These are phyloP conservation scores for Centaurea solstitialis DNA, from an alignment of 129 eudicot genomes.

Conservation along the genomic window DNA sequence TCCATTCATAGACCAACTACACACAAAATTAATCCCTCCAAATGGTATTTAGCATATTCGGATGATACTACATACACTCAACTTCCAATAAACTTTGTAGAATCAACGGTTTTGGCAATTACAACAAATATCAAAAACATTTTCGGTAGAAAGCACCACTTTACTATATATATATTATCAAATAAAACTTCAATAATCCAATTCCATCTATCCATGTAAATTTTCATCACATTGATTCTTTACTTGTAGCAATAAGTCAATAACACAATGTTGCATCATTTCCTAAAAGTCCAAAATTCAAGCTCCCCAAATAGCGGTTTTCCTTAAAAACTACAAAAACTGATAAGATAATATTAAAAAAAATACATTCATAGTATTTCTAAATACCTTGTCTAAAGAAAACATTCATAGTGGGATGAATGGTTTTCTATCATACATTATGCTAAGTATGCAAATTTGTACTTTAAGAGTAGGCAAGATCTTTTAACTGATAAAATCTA, in stretches of 20 bases:
- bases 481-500: no score
- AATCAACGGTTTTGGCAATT: slow-evolving; percentile 13
- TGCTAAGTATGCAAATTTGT: no score
- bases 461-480: no score
- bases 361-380: slow-evolving; percentile 82
- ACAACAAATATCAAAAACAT: background rate
- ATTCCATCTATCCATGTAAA: background rate
- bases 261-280: slow-evolving; percentile 3
- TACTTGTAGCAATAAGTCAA: background rate
- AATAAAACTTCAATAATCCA: no score
- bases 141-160: background rate
- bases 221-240: background rate
- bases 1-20: slow-evolving; percentile 11
- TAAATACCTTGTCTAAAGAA: no score
- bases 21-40: background rate
- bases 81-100: slow-evolving; percentile 6
- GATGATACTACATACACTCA: background rate
- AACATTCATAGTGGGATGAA: no score
- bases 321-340: background rate
- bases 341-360: background rate
- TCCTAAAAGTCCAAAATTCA: slow-evolving; percentile 15
- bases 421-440: no score
- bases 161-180: no score
- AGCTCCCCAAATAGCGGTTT: slow-evolving; percentile 9
- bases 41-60: background rate